A percentile compares a stretch with the other conserved stretches of the same genome.
These are phyloP conservation scores for Thelonectria rubi DNA, from an alignment of 2,329 filamentous ascomycete genomes.

Conservation along the genomic window DNA sequence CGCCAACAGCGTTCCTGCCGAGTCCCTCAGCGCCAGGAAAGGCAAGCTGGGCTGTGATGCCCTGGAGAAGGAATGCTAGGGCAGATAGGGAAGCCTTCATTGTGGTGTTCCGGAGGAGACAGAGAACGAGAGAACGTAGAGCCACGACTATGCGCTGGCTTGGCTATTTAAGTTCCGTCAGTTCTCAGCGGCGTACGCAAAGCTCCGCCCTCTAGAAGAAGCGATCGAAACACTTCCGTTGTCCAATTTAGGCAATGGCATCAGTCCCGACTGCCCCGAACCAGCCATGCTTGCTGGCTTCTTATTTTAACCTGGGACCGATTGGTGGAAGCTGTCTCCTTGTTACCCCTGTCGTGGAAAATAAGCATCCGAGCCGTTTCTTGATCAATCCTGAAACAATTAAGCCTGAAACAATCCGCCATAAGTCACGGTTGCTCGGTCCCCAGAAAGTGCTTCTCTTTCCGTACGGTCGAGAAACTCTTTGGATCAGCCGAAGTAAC, in stretches of 20 bases:
- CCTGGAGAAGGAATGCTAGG: slow-evolving; percentile 5
- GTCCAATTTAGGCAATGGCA: slow-evolving; percentile 13
- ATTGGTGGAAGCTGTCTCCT: slow-evolving; percentile 20
- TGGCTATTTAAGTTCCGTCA: neutral
- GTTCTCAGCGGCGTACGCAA: neutral
- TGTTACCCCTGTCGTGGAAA: slow-evolving; percentile 13
- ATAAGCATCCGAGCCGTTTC: slow-evolving; percentile 9
- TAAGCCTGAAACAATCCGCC: too few relatives aligned
- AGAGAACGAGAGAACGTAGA: neutral
- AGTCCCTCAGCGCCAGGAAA: slow-evolving; percentile 51
- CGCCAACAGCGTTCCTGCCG: slow-evolving; percentile 42
- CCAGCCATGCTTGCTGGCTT: slow-evolving; percentile 3
- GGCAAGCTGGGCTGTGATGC: slow-evolving; percentile 43
- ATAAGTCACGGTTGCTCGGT: too few relatives aligned
- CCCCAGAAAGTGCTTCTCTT: too few relatives aligned
- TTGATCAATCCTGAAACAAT: neutral
- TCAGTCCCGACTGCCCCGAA: slow-evolving; percentile 4
- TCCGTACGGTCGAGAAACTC: too few relatives aligned
- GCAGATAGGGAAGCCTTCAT: slow-evolving; percentile 14
- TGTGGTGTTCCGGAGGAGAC: neutral
- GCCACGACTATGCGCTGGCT: neutral
- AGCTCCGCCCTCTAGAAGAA: slow-evolving; percentile 9
- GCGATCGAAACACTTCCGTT: slow-evolving; percentile 6
- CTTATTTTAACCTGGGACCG: slow-evolving; percentile 1
- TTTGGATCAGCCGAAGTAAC: too few relatives aligned